phyloP scores from a whole-genome alignment of 2,329 filamentous ascomycete species.

The Sarocladium brachiariae region DNA sequence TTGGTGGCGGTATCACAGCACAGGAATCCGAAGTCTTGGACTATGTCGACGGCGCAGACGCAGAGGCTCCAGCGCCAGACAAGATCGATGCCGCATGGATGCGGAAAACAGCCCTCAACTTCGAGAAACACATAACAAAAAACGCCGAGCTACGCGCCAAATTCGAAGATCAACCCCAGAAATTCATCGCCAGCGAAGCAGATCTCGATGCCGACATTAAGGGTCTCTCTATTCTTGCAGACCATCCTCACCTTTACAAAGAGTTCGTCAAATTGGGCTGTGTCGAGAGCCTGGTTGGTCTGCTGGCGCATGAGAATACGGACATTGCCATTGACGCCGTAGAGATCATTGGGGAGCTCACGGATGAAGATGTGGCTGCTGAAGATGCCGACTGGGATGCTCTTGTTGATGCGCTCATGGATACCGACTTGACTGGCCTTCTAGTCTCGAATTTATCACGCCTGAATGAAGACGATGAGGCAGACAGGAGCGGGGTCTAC shows the following conservation, averaged over 20 bases:
- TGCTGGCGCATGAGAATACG: conserved; percentile 92
- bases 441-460: conserved; percentile 72
- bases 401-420: conserved; percentile 60
- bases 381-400: conserved; percentile 66
- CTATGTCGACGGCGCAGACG: conserved; percentile 61
- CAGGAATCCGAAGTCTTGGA: conserved; percentile 79
- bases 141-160: conserved; percentile 86
- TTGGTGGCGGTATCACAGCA: conserved; percentile 80
- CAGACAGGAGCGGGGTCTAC: conserved; percentile 80
- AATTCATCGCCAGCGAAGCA: conserved; percentile 80
- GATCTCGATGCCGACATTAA: conserved; percentile 88
- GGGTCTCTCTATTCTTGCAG: conserved; percentile 74
- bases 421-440: conserved; percentile 66
- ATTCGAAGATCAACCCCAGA: conserved; percentile 71
- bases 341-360: conserved; percentile 83
- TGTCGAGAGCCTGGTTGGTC: conserved; percentile 64
- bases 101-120: conserved; percentile 69
- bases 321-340: conserved; percentile 91
- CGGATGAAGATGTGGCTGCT: conserved; percentile 84
- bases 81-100: conserved; percentile 82
- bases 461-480: conserved; percentile 64
- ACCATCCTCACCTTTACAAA: conserved; percentile 75
- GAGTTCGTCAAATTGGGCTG: conserved; percentile 74
- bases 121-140: conserved; percentile 85
- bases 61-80: conserved; percentile 41